A percentile compares a stretch with the other conserved stretches of the same genome.
Conservation (phyloP, 345 rosid genomes). For the Turritis glabra region DNA sequence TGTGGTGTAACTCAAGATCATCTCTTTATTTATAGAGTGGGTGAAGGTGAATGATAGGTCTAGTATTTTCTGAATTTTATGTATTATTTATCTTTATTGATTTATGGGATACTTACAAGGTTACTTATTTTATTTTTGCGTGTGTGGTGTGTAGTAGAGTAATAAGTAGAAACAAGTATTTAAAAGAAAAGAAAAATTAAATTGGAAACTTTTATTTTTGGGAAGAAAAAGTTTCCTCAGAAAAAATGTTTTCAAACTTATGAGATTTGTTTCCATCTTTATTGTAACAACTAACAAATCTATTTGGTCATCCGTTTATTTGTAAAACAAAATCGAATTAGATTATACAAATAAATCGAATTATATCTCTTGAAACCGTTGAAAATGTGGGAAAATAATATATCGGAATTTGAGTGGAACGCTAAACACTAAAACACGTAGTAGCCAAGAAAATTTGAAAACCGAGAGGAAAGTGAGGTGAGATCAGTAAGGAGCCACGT, state of each 20-base stretch:
- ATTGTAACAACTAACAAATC: not conserved
- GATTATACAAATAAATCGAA: not conserved
- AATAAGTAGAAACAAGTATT: not conserved
- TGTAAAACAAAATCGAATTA: not conserved
- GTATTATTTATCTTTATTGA: not conserved
- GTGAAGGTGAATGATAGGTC: constrained; percentile 25
- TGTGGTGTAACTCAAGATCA: constrained; percentile 8
- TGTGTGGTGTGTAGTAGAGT: not conserved
- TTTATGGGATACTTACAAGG: not conserved
- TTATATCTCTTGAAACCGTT: not conserved
- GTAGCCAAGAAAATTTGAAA: not conserved
- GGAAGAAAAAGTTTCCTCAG: not conserved
- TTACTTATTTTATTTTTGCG: not conserved
- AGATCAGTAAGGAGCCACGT: constrained; percentile 30
- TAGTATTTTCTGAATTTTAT: not conserved
- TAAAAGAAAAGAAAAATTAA: not conserved
- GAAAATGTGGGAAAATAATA: not conserved
- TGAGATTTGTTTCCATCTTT: not conserved
- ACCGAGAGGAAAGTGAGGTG: not conserved
- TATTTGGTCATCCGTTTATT: not conserved
- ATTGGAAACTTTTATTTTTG: not conserved
- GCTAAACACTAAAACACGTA: constrained; percentile 4
- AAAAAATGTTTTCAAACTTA: not conserved
- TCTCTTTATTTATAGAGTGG: constrained; percentile 24
- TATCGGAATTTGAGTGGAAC: not conserved